Conservation (phyloP, 179 eudicot genomes). For the Pouteria campechiana region DNA sequence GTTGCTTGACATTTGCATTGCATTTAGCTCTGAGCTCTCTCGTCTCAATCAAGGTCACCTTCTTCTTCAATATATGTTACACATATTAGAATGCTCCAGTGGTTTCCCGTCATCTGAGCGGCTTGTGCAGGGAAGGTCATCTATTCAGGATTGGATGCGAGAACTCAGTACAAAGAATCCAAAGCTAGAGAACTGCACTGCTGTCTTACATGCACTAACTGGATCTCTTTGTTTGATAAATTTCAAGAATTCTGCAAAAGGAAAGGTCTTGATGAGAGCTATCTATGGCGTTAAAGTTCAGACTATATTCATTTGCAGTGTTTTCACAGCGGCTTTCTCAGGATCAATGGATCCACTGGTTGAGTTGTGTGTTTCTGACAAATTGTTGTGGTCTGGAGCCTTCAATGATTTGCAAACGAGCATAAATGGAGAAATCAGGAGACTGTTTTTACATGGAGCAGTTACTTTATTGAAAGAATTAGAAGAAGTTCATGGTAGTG, state of each 20-base stretch:
- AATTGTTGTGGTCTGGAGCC: conserved; percentile 56
- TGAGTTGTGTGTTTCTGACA: conserved; percentile 36
- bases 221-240: conserved; percentile 56
- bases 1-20: conserved; percentile 68
- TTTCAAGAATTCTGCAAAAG: conserved; percentile 75
- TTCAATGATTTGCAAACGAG: conserved; percentile 41
- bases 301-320: conserved; percentile 48
- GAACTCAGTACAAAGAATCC: conserved; percentile 44
- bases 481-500: conserved; percentile 39
- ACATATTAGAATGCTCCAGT: conserved; percentile 21
- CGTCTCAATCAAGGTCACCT: conserved; percentile 65
- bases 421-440: conserved; percentile 44
- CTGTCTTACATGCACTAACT: conserved; percentile 34
- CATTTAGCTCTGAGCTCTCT: conserved; percentile 64
- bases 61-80: conserved; percentile 38
- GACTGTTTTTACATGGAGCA: conserved; percentile 19
- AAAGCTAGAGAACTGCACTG: conserved; percentile 45
- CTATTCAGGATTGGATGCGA: conserved; percentile 61
- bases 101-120: conserved; percentile 28
- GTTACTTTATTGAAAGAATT: conserved; percentile 42
- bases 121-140: conserved; percentile 30
- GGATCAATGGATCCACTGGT: conserved; percentile 41
- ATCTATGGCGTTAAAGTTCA: conserved; percentile 75
- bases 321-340: conserved; percentile 51
- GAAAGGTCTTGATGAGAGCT: conserved; percentile 73